These are phyloP conservation scores for Phytophthora vignae DNA, from an alignment of 352 stramenopile species.

Conservation along the genomic window DNA sequence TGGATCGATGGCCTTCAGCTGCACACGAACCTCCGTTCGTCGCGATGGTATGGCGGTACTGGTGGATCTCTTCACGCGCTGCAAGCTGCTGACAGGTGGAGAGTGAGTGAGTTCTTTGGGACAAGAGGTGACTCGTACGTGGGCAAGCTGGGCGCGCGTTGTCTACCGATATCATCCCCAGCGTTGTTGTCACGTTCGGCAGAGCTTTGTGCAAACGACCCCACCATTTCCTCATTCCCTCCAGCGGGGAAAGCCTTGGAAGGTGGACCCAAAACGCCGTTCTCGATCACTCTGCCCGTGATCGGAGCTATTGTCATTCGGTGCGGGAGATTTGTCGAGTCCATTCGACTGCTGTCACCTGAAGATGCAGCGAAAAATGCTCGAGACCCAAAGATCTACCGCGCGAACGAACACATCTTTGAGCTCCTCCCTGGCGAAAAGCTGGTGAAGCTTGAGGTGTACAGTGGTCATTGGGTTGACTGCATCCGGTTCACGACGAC, in stretches of 20 bases:
- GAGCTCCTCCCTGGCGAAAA: constrained; percentile 50
- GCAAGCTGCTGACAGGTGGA: constrained; percentile 44
- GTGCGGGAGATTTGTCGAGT: constrained; percentile 49
- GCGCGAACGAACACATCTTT: constrained; percentile 56
- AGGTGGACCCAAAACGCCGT: constrained; percentile 28
- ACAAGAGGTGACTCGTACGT: constrained; percentile 55
- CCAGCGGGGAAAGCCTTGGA: constrained; percentile 42
- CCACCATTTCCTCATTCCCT: constrained; percentile 19
- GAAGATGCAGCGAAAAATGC: constrained; percentile 31
- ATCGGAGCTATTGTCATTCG: constrained; percentile 46
- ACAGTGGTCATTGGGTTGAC: constrained; percentile 63
- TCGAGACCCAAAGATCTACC: constrained; percentile 32
- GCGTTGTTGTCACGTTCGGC: neutral
- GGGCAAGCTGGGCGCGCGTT: constrained; percentile 55
- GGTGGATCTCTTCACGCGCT: constrained; percentile 58
- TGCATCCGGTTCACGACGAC: constrained; percentile 58
- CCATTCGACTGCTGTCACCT: constrained; percentile 35
- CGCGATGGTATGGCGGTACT: constrained; percentile 70
- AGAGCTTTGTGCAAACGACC: neutral
- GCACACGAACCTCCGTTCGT: constrained; percentile 64
- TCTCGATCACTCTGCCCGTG: constrained; percentile 15
- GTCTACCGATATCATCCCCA: constrained; percentile 25
- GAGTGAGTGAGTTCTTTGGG: constrained; percentile 66
- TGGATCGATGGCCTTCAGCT: constrained; percentile 77
- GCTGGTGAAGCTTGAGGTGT: constrained; percentile 49